A percentile compares a stretch with the other conserved stretches of the same genome.
These are phyloP conservation scores for Tubosaeta sp. DNA, from an alignment of 768 basidiomycete species.

Conservation along the genomic window DNA sequence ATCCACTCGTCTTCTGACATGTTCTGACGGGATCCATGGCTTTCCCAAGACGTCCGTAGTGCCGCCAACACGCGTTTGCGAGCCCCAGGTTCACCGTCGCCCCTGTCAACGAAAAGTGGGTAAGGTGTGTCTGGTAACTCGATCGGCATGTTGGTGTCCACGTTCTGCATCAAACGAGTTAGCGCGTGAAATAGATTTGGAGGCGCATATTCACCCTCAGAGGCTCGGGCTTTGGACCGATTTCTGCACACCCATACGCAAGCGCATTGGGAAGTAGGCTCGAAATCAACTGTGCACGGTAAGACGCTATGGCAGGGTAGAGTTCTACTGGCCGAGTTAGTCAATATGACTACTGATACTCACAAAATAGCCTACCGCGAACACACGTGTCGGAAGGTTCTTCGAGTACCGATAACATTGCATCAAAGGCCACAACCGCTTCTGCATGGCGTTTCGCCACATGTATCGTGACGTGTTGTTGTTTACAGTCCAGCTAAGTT, in stretches of 20 bases:
- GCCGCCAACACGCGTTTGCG: slow-evolving; percentile 11
- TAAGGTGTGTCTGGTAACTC: neutral
- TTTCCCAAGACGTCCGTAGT: slow-evolving; percentile 19
- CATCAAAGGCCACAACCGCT: no score
- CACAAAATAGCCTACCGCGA: no score
- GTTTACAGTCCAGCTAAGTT: no score
- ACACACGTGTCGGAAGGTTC: no score
- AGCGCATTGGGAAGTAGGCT: slow-evolving; percentile 45
- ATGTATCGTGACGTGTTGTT: no score
- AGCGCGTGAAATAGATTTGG: no score
- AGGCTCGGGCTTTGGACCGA: slow-evolving; percentile 46
- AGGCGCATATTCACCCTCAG: slow-evolving; percentile 38
- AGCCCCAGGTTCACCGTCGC: slow-evolving; percentile 10
- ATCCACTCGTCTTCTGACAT: slow-evolving; percentile 30
- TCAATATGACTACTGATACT: no score
- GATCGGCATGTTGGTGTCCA: slow-evolving; percentile 47
- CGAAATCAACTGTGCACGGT: slow-evolving; percentile 42
- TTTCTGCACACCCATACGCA: slow-evolving; percentile 42
- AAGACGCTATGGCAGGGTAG: slow-evolving; percentile 34
- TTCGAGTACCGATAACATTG: no score
- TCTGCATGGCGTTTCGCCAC: no score
- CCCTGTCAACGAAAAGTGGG: neutral
- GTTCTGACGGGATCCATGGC: slow-evolving; percentile 18
- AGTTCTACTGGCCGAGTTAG: no score
- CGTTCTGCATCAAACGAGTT: slow-evolving; percentile 35